Evolutionary conservation across 805 yeast species (phyloP).

Genomic region (Sugiyamaella floridensis): DNA sequence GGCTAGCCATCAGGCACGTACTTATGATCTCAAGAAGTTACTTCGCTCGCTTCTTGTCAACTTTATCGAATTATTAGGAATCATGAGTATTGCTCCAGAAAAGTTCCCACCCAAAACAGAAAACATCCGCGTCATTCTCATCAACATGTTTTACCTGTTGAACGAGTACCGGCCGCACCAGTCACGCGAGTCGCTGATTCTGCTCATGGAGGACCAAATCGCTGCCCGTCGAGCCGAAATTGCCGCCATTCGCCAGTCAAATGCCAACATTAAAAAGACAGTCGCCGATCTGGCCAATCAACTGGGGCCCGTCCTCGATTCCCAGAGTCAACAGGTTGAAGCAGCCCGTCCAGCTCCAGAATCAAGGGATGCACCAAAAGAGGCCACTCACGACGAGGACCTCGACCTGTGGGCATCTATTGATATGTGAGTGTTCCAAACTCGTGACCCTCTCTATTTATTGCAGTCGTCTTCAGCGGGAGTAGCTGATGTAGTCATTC

Average conservation of each 20-base stretch:
- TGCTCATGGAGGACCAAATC: constrained; percentile 65
- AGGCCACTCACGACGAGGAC: background rate
- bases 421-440: background rate
- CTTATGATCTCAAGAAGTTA: constrained; percentile 70
- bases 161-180: constrained; percentile 95
- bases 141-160: constrained; percentile 84
- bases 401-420: background rate
- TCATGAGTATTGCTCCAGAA: constrained; percentile 67
- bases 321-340: background rate
- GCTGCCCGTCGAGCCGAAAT: constrained; percentile 21
- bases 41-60: constrained; percentile 72
- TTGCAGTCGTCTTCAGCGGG: no score
- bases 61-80: constrained; percentile 75
- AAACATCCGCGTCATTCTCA: constrained; percentile 67
- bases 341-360: background rate
- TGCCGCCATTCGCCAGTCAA: constrained; percentile 34
- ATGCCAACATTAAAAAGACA: constrained; percentile 37
- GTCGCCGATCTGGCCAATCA: constrained; percentile 31
- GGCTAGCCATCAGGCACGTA: constrained; percentile 45
- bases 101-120: constrained; percentile 60
- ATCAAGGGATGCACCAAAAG: background rate
- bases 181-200: constrained; percentile 78
- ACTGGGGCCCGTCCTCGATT: constrained; percentile 7
- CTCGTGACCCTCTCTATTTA: background rate
- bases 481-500: no score